These are phyloP conservation scores for Naematelia encephala DNA, from an alignment of 768 basidiomycete species.

Conservation along the genomic window DNA sequence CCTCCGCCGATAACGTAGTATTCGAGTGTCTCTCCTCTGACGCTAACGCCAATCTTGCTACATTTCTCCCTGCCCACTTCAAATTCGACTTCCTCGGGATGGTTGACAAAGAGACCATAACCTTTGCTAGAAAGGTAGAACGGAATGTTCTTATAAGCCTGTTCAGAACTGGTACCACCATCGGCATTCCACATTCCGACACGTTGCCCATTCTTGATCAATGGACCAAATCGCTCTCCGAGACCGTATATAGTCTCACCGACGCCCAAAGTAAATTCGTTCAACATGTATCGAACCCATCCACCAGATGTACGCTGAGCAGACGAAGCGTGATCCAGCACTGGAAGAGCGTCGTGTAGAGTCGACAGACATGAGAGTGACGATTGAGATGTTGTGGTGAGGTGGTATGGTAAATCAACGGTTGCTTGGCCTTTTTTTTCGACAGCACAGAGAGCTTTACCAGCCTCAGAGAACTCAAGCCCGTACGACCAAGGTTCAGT, in stretches of 20 bases:
- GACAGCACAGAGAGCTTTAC: slow-evolving; percentile 18
- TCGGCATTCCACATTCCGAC: slow-evolving; percentile 71
- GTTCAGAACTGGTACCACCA: slow-evolving; percentile 60
- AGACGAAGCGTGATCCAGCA: slow-evolving; percentile 48
- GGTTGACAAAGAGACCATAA: slow-evolving; percentile 74
- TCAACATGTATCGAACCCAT: slow-evolving; percentile 46
- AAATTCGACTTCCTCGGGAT: slow-evolving; percentile 65
- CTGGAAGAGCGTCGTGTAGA: slow-evolving; percentile 47
- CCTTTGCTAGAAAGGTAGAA: slow-evolving; percentile 53
- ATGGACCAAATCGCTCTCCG: slow-evolving; percentile 71
- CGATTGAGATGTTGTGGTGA: slow-evolving; percentile 50
- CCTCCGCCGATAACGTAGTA: slow-evolving; percentile 70
- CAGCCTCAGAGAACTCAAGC: slow-evolving; percentile 20
- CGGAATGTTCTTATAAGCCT: slow-evolving; percentile 49
- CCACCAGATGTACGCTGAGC: slow-evolving; percentile 42
- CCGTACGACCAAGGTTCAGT: slow-evolving; percentile 19
- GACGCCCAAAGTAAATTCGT: slow-evolving; percentile 62
- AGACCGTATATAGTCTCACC: slow-evolving; percentile 71
- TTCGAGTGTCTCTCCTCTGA: slow-evolving; percentile 63
- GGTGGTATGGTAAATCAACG: slow-evolving; percentile 44
- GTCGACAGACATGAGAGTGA: slow-evolving; percentile 60
- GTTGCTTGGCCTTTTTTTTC: slow-evolving; percentile 38
- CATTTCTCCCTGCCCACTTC: slow-evolving; percentile 56
- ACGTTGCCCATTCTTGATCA: slow-evolving; percentile 65
- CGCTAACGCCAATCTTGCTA: slow-evolving; percentile 58